Percentiles rank a stretch among this genome's conserved stretches.
phyloP scores from a whole-genome alignment of 352 stramenopile genomes.

The Globisporangium acanthophoron region DNA sequence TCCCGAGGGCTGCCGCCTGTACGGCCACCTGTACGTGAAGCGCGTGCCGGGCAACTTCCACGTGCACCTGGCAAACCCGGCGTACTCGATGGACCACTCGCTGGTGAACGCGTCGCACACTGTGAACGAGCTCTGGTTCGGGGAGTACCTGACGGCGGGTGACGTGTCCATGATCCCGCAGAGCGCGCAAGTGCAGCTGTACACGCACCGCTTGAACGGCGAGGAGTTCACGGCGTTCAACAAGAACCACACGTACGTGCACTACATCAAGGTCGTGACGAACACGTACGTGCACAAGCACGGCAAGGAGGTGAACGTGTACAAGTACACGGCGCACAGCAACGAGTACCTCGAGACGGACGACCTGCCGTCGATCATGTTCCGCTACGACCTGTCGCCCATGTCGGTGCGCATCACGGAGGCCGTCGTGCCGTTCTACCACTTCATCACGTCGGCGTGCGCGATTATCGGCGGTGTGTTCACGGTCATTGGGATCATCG shows the following conservation, averaged over 20 bases:
- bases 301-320: constrained; percentile 58
- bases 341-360: constrained; percentile 87
- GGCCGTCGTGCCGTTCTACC: constrained; percentile 90
- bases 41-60: constrained; percentile 98
- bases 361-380: constrained; percentile 87
- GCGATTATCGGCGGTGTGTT: constrained; percentile 95
- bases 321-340: constrained; percentile 90
- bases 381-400: constrained; percentile 86
- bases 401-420: constrained; percentile 95
- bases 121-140: constrained; percentile 97
- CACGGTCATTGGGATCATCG: constrained; percentile 93
- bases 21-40: constrained; percentile 80
- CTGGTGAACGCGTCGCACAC: constrained; percentile 93
- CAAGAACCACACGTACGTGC: constrained; percentile 96
- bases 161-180: constrained; percentile 78
- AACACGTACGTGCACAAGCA: constrained; percentile 82
- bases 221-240: constrained; percentile 87
- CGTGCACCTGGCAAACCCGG: constrained; percentile 96
- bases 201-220: constrained; percentile 93
- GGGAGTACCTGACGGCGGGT: constrained; percentile 53
- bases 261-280: constrained; percentile 99
- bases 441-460: constrained; percentile 94
- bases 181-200: constrained; percentile 85
- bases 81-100: constrained; percentile 83
- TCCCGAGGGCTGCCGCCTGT: constrained; percentile 74